Conservation (phyloP, 768 basidiomycete species). For the Leucosporidium scottii region DNA sequence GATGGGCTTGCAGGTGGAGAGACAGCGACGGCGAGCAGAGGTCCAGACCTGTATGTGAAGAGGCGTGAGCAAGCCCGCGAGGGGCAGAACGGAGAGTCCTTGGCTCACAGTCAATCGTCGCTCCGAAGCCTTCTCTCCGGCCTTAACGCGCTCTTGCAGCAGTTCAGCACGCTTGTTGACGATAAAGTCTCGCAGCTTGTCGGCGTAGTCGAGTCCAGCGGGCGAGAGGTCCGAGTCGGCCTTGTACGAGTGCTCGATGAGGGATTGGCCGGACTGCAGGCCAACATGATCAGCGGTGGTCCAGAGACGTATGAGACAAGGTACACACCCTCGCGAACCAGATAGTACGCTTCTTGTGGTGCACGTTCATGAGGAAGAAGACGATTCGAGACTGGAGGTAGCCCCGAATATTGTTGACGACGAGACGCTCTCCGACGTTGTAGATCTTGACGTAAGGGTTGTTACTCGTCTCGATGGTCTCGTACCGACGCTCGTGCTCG, state of each 20-base stretch:
- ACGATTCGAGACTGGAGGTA: conserved; percentile 90
- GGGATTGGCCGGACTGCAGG: conserved; percentile 78
- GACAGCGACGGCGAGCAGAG: conserved; percentile 80
- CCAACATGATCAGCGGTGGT: background rate
- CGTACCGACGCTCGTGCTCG: conserved; percentile 79
- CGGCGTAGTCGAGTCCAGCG: conserved; percentile 91
- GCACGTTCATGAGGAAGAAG: conserved; percentile 99
- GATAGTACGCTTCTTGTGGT: conserved; percentile 84
- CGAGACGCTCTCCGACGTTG: conserved; percentile 94
- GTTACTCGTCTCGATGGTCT: conserved; percentile 80
- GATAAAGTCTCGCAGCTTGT: conserved; percentile 80
- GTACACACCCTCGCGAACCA: conserved; percentile 83
- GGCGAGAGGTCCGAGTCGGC: conserved; percentile 95
- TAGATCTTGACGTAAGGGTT: conserved; percentile 93
- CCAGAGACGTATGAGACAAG: background rate
- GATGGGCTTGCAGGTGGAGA: conserved; percentile 93
- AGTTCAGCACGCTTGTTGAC: conserved; percentile 70
- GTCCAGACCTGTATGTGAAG: conserved; percentile 74
- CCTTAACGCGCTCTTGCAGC: conserved; percentile 54
- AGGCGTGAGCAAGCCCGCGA: conserved; percentile 3
- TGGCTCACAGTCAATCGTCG: conserved; percentile 40
- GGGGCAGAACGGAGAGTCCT: too few species aligned
- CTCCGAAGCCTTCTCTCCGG: conserved; percentile 49
- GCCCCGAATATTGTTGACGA: conserved; percentile 84
- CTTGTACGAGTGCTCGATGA: conserved; percentile 98